Base-by-base conservation (phyloP, 441 rosid genomes). In the Corymbia calophylla region DNA sequence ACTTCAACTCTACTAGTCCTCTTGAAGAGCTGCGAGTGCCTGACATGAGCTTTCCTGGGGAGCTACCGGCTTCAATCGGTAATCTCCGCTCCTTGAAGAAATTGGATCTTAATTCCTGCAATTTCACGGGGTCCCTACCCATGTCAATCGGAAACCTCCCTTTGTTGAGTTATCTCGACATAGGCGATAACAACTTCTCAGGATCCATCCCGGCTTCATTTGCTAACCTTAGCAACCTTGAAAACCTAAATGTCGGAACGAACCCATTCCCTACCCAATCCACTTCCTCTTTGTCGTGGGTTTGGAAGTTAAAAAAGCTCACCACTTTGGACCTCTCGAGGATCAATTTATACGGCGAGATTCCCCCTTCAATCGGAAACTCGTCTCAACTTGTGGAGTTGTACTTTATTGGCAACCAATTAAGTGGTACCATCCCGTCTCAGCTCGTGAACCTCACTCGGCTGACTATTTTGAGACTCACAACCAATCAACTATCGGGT, bases 171-270 rank as follows among this genome's bases (percentile, higher is more conserved):
- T 31, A 66, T 8, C 77, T 66, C 19, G 2, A 31, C 35, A 9
- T 5, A 70, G 1, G 3, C 4, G 8, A 15, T n/a, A 31, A 44
- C 44, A 1, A 68, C 2, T 68, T 68, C 7, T 68, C 47, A 0
- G 23, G 47, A 18, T 31, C 44, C 23, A 68, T 68, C 80, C 47
- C 23, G 6, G 18, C 39, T 66, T 66, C 11, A n/a, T 15, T 66
- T 66, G 35, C 73, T n/a, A 64, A 64, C 15, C 73, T 66, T 32
- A 68, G 44, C 80, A 18, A 17, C 13, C 47, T 68, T 1, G 2
- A 17, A 9, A 0, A 0, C 47, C 47, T 68, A 8, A 4, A 9
- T 32, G 12, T 68, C 13, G 9, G 1, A 0, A 9, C 0, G 4
- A 32, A 17, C 14, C 14, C 47, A 32, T 18, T 68, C 13, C 0